Base-by-base conservation (phyloP, 345 rosid genomes). In the Erysimum cheiranthoides region DNA sequence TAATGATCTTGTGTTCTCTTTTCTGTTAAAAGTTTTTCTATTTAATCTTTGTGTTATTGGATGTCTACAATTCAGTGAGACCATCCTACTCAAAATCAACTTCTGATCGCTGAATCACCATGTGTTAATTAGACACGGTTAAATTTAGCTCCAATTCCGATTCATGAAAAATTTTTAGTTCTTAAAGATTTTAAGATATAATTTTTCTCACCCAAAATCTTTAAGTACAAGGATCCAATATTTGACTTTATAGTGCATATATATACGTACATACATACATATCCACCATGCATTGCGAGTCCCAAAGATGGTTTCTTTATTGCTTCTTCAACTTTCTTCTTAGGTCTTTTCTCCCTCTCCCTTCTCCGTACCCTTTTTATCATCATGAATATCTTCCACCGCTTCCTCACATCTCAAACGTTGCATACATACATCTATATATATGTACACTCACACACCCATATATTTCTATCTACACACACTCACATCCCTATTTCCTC, bases 321-420 rank as follows among this genome's bases (percentile, higher is more conserved):
- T 71, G 73, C 77, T 39, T 68, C 71, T 52, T 66, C 72, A 52
- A 21, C 61, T 75, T 66, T 59, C 81, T 67, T 56, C 57, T 70
- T 27, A 32, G 68, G 61, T 68, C 45, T 71, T 71, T 38, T 64
- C 16, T 45, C 63, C 18, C 61, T 61, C 74, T 67, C 5, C 27
- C 73, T 34, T 66, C 75, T 74, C 75, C 77, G 59, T 43, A 17
- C 71, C 71, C 73, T 51, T 79, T 53, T 39, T 73, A 61, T 62
- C 53, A 73, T 73, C 62, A 64, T 73, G 54, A 42, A 73, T 64
- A 73, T 53, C 63, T 75, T 76, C 42, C 78, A 74, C 82, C 73
- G 82, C 83, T 78, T 76, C 83, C 81, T 86, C 83, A 81, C 82
- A 77, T 68, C 79, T 83, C 85, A 81, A 76, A 76, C 76, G 76